Base-by-base conservation (phyloP, 352 stramenopile genomes). In the Phytopythium ostracodes region DNA sequence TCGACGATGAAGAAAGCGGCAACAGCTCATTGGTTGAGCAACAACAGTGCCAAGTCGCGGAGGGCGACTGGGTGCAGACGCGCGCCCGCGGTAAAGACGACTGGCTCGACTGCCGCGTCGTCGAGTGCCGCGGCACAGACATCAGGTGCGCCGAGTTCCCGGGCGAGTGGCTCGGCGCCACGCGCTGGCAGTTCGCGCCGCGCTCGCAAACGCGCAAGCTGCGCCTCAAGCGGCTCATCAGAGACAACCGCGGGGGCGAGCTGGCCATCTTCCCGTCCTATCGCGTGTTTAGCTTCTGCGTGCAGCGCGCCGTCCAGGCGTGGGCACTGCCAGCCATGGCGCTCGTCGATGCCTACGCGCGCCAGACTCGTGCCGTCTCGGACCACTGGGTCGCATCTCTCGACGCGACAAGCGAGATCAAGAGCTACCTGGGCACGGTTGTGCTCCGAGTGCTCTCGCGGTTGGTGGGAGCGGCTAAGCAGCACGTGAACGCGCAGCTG, bases 271-370 rank as follows among this genome's bases (percentile, higher is more conserved):
- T 73, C n/a, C 59, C 61, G 12, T 73, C 67, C 18, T 67, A 70
- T 33, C 55, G 56, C 24, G 64, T 66, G 11, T 80, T 80, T 42
- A 65, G 59, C 53, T 81, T 66, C 50, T 73, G 71, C 18, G 60
- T 81, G 4, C 61, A 68, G 5, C 66, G 67, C 20, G 67, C 56
- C 15, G 68, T 82, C 22, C 59, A 64, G 40, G 49, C 63, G 44
- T 82, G 74, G 74, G 43, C 70, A 29, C 33, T 11, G 1, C 72
- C 72, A n/a, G 66, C 70, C 20, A 58, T 68, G 27, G 33, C 67
- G 25, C 58, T 85, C 27, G 56, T 71, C 2, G 38, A 66, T 6
- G 46, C 71, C 46, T 81, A 78, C 33, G 35, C 63, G 25, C 43
- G 52, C 0, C 60, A 73, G 20, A 77, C 70, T 22, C 56, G 57